Evolutionary conservation across 202 grass and related monocot genomes (phyloP), one percentile per base, ranked within the genome.

Genomic region (Panicum hallii): DNA sequence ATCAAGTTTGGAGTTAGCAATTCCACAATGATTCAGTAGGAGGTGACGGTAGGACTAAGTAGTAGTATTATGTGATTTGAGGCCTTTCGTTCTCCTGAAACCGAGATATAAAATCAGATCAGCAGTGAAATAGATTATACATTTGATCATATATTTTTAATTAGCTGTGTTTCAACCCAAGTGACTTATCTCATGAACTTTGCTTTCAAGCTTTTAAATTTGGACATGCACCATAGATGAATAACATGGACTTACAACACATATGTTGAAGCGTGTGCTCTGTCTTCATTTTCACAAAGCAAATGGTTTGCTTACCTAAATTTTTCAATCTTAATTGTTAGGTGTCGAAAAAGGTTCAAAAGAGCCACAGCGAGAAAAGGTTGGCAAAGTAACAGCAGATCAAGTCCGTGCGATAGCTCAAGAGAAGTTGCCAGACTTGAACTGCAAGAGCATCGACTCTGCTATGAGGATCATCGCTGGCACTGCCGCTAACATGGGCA

Each of bases 401-500:
- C 96, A 99, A 88, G 75, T 99, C 16, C 91, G 93, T 17, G 32
- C 88, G 49, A 95, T 99, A 79, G 93, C 96, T 72, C 81, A 87
- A 83, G 93, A 96, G 71, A 99, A 99, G 78, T 82, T 99, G 74
- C 97, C 93, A 0, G 97, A 96, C 79, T 85, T 99, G 82, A 96
- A 99, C 86, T 99, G 93, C 78, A 99, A 90, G 66, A 99, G 61
- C 63, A 92, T 96, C 16, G 93, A 99, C 12, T 94, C 97, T 7
- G 93, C 93, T 14, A 99, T 99, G 97, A 90, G 91, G 79, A 96
- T 96, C 79, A 91, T 99, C 41, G 91, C 97, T 23, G 97, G 97
- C 72, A 99, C 93, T 30, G 97, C 97, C 0, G 93, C 91, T 81
- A 99, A 99, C 88, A 99, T 99, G 96, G 96, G 93, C 67, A 99